Evolutionary conservation across 352 stramenopile genomes (phyloP), one percentile per base, ranked within the genome.

Genomic region (Phytophthora boehmeriae): DNA sequence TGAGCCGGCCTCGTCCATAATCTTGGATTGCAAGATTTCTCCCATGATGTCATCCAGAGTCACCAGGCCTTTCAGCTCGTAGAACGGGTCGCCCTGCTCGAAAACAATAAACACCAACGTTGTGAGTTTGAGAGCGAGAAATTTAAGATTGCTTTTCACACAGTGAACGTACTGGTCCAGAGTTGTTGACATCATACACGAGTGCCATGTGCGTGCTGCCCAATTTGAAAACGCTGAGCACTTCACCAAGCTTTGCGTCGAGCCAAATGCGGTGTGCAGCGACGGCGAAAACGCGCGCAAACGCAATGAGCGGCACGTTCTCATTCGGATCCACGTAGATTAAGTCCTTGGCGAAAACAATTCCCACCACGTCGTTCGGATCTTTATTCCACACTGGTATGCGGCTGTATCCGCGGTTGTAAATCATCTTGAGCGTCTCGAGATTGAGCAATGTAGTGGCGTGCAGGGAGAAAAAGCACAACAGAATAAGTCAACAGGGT

Each of bases 31-130:
- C 32, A 99, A 73, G 62, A 99, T 99, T 57, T 98, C 91, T 67
- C 99, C 96, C 42, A 99, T 95, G 47, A 99, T 98, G 73, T 99
- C 97, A 73, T 99, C 96, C 25, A 99, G 71, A 4, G 97, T 99
- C 32, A 99, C 94, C 23, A 99, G 88, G 2, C 97, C 98, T 43
- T 96, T 97, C 14, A 99, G 80, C 72, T 98, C 90, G 68, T 99
- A 99, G 45, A 96, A 97, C 25, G 96, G 96, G 74, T 99, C 96
- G 30, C 78, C 71, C 67, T 95, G 17, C 11, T 35, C 28, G 30
- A 8, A 44, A 1, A 41, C 11, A 49, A 30, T 6, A 30, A 30
- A 6, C 25, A 30, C 25, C 3, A 30, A 6, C 6, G 25, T 6
- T 8, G 6, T 30, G 25, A 30, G 25, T 8, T 30, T 8, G 6